Evolutionary conservation across 2,329 filamentous ascomycete species (phyloP).

Genomic region (Alternaria rosae): DNA sequence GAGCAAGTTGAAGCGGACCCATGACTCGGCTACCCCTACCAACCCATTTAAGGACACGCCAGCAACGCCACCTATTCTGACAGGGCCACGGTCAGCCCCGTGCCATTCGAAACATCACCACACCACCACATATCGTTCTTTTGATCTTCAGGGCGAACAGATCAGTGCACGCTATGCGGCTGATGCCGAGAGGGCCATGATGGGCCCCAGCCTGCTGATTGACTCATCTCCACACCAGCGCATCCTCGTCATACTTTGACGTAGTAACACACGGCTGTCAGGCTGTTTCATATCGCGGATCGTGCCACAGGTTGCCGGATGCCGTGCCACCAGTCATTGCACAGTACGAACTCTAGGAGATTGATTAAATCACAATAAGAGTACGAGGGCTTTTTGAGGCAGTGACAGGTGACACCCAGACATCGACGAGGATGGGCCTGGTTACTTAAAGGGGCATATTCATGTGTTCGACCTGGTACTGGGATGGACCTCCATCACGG

Average conservation of each 20-base stretch:
- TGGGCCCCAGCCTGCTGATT: neutral
- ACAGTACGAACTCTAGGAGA: neutral
- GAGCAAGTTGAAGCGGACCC: neutral
- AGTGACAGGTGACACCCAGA: conserved; percentile 31
- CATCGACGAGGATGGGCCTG: conserved; percentile 21
- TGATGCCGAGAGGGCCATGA: neutral
- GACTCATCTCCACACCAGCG: conserved; percentile 1
- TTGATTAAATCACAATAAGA: neutral
- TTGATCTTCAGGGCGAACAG: neutral
- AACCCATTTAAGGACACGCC: neutral
- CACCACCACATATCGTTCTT: conserved; percentile 1
- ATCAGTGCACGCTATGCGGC: conserved; percentile 5
- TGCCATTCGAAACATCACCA: conserved; percentile 6
- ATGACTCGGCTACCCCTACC: neutral
- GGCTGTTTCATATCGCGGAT: neutral
- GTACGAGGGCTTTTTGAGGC: conserved; percentile 8
- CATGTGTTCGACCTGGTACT: neutral
- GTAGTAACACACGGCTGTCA: neutral
- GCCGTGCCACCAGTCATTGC: neutral
- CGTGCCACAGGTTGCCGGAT: neutral
- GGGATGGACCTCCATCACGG: neutral
- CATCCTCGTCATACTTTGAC: conserved; percentile 1
- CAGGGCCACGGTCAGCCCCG: conserved; percentile 7
- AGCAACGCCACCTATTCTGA: neutral
- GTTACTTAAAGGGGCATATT: conserved; percentile 32